Base-by-base conservation (phyloP, 2,329 filamentous ascomycete species). In the Colletotrichum paranaense region DNA sequence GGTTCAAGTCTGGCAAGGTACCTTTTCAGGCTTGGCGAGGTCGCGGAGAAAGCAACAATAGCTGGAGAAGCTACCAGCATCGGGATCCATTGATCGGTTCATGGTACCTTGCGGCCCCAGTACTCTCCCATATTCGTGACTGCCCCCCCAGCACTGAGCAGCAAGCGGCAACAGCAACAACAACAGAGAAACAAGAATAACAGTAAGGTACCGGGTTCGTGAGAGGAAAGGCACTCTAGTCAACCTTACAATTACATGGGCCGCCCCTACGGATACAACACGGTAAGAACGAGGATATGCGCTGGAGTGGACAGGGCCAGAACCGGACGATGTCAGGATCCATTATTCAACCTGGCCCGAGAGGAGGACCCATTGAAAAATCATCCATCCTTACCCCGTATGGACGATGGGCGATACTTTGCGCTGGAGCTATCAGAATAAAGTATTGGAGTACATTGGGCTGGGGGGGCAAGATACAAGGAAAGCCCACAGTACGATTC, bases 1-100 rank as follows among this genome's bases (percentile, higher is more conserved):
- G 22, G 53, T 42, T 26, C 46, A 35, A 62, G 46, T 62, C 42
- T 71, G 60, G 35, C 46, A 28, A 66, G 66, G 70, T 60, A 73
- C 71, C 30, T 66, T 19, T 49, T 49, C 42, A 49, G 7, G 22
- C 58, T 71, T 70, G 67, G 71, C 49, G 16, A 71, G 67, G 71
- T 73, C 67, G 67, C 71, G 71, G 67, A 73, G 71, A 71, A 73
- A 49, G 71, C 71, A 71, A 62, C 53, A 71, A 62, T 66, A 73
- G 71, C 67, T 71, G 71, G 67, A 71, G 71, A 73, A 71, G 71
- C 60, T 73, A 73, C 71, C 65, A 60, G 46, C 32, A 49, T 26
- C 35, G 22, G 42, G 42, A 49, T 49, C 42, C 42, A 49, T 55
- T 56, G 60, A 71, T 62, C 71, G 55, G 71, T 71, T 30, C 71